Base-by-base conservation (phyloP, 768 basidiomycete genomes). In the Mycena amicta region DNA sequence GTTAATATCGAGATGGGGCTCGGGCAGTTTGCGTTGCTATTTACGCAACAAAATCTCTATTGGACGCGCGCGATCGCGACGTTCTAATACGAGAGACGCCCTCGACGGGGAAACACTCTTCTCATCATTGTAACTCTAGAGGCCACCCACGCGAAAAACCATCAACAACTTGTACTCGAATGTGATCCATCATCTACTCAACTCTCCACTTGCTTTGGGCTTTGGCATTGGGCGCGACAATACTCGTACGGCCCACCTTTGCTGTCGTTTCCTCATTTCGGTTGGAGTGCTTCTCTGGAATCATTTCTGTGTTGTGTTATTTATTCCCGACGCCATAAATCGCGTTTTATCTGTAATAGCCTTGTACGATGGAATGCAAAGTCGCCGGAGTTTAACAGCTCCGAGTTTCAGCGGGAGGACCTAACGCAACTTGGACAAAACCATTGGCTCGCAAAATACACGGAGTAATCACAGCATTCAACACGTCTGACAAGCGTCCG, bases 71-170 rank as follows among this genome's bases (percentile, higher is more conserved):
- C n/a, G n/a, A n/a, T n/a, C n/a, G n/a, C n/a, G n/a, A n/a, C n/a
- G n/a, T n/a, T 37, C 33, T 8, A 37, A 37, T 8, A 45, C 13
- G 43, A 13, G 43, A 13, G 43, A 49, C 22, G 15, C 20, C 47
- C 47, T 49, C 25, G 15, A n/a, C n/a, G n/a, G n/a, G n/a, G n/a
- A n/a, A 28, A 6, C 47, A 5, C 25, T 4, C 23, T 23, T 28
- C 47, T 28, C 47, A 49, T n/a, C 47, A 28, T 23, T 66, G 64
- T 65, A 63, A 53, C 64, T 53, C 41, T 66, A 66, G 65, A 66
- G 59, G 59, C 53, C 50, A 39, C 59, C 29, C 30, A 57, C 11
- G 46, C 33, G 54, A 46, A 47, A 50, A 51, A 53, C 45, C 57
- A 31, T 46, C 41, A 23, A 37, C 37, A 39, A 56, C 49, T 31